These are phyloP conservation scores for Fusarium sp. DNA, from an alignment of 2,329 filamentous ascomycete species.

Conservation along the genomic window DNA sequence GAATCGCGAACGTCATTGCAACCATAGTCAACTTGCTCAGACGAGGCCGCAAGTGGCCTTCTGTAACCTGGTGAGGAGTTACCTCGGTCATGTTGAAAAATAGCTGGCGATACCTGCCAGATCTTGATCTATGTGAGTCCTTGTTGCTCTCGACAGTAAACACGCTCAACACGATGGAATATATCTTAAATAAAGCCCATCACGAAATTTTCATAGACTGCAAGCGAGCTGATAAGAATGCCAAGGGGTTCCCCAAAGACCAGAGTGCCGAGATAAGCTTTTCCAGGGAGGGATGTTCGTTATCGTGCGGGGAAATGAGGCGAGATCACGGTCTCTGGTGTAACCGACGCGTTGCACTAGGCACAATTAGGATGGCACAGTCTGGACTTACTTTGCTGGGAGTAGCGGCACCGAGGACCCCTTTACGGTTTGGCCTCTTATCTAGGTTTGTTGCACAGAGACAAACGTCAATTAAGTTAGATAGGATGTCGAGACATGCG, in stretches of 20 bases:
- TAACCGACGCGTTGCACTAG: background rate
- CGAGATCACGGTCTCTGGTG: background rate
- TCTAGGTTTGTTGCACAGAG: background rate
- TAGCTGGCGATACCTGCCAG: background rate
- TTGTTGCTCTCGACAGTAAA: background rate
- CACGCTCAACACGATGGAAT: background rate
- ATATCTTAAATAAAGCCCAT: background rate
- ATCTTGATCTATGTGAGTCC: too few species aligned
- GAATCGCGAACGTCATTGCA: background rate
- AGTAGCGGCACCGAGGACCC: background rate
- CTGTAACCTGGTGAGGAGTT: background rate
- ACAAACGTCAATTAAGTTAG: background rate
- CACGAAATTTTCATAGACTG: background rate
- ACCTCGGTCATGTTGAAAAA: background rate
- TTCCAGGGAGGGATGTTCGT: background rate
- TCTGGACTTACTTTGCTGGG: background rate
- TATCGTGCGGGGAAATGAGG: background rate
- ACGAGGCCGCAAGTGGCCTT: background rate
- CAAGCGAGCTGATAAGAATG: background rate
- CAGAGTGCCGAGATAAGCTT: background rate
- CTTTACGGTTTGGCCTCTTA: background rate
- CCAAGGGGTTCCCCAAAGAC: background rate
- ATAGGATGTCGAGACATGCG: background rate
- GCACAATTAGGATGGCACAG: background rate
- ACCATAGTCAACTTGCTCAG: background rate